These are phyloP conservation scores for Naganishia sp. DNA, from an alignment of 1,284 basidiomycete species.

Conservation along the genomic window DNA sequence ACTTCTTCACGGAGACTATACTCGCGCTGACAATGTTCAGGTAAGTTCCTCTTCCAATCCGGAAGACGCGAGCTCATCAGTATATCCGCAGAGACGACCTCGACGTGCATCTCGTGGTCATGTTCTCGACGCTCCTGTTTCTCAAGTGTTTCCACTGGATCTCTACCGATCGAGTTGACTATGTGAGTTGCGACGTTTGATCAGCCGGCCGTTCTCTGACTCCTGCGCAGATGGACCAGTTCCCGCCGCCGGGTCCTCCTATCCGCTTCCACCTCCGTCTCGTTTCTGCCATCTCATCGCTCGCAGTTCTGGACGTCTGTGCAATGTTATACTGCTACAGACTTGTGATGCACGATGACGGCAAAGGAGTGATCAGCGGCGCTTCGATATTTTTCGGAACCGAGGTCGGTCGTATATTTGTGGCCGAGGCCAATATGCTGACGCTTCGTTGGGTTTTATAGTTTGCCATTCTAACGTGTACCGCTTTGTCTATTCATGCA, in stretches of 20 bases:
- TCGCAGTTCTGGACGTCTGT: constrained; percentile 44
- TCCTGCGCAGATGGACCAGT: constrained; percentile 84
- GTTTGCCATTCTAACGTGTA: constrained; percentile 84
- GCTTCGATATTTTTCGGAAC: constrained; percentile 92
- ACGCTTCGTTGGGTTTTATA: constrained; percentile 43
- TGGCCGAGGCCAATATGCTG: neutral
- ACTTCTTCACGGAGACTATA: constrained; percentile 93
- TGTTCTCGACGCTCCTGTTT: constrained; percentile 90
- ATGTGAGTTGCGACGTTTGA: constrained; percentile 61
- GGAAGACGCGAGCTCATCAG: neutral
- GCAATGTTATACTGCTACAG: constrained; percentile 37
- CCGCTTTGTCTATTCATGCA: constrained; percentile 71
- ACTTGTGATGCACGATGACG: constrained; percentile 35
- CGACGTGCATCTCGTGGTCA: constrained; percentile 84
- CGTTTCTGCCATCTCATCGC: constrained; percentile 54
- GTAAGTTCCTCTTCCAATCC: constrained; percentile 40
- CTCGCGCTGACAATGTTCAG: constrained; percentile 96
- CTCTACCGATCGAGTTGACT: constrained; percentile 90
- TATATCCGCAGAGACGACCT: constrained; percentile 67
- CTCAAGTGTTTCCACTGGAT: constrained; percentile 99
- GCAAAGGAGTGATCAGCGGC: constrained; percentile 65
- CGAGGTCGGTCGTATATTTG: constrained; percentile 63
- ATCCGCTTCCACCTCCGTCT: constrained; percentile 82
- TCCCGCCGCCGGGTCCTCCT: constrained; percentile 80
- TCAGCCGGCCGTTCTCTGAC: neutral